These are phyloP conservation scores for Podospora tetraspora DNA, from an alignment of 495 filamentous ascomycete genomes.

Conservation along the genomic window DNA sequence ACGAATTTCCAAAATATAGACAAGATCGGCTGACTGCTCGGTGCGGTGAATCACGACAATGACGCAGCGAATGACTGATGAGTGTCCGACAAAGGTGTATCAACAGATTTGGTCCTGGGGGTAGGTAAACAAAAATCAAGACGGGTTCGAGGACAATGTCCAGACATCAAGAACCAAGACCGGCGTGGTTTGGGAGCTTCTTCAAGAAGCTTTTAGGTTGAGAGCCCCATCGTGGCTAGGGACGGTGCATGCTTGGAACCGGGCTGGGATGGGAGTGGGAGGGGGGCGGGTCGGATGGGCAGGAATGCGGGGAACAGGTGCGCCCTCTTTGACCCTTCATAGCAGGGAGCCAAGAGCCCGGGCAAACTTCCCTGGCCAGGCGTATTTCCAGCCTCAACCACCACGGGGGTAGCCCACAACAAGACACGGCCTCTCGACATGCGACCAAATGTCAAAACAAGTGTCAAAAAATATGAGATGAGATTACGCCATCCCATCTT, in stretches of 20 bases:
- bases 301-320: background rate
- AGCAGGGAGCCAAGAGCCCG: background rate
- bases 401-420: background rate
- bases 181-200: background rate
- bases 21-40: background rate
- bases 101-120: background rate
- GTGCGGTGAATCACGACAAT: background rate
- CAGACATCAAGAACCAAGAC: background rate
- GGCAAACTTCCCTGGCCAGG: background rate
- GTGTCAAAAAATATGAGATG: background rate
- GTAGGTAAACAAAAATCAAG: background rate
- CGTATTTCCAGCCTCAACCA: background rate
- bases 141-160: background rate
- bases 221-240: background rate
- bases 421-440: background rate
- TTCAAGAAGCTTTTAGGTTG: background rate
- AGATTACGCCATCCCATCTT: background rate
- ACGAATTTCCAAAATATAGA: background rate
- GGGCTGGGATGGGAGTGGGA: background rate
- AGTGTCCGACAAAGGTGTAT: background rate
- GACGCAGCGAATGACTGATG: background rate
- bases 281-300: background rate
- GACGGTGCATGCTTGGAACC: background rate
- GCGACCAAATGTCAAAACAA: no score
- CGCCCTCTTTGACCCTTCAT: background rate